A percentile compares a stretch with the other conserved stretches of the same genome.
Evolutionary conservation across 2,329 filamentous ascomycete species (phyloP).

Genomic region (Stachybotrys echinatus): DNA sequence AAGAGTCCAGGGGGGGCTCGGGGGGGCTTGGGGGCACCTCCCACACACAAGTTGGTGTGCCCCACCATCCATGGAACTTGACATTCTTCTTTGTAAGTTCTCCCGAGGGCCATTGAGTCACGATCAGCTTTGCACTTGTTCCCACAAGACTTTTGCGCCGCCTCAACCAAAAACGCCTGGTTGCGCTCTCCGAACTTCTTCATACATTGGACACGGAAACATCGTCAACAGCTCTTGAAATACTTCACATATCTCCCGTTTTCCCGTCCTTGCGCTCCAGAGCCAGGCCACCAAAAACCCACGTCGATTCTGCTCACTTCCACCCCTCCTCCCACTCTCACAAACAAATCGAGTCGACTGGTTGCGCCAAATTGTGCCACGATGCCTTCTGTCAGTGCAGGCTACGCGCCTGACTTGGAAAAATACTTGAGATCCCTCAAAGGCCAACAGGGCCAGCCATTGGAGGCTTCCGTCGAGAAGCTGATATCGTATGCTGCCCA

Average conservation of each 20-base stretch:
- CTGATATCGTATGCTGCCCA: constrained; percentile 65
- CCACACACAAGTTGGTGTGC: background rate
- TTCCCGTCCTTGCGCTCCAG: background rate
- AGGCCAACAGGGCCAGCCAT: constrained; percentile 50
- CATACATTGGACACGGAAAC: too few relatives aligned
- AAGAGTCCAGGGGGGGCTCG: background rate
- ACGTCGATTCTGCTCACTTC: background rate
- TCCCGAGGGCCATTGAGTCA: background rate
- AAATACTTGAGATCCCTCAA: constrained; percentile 78
- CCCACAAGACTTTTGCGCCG: background rate
- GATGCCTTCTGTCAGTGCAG: constrained; percentile 29
- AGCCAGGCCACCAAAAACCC: background rate
- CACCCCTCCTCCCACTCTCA: too few relatives aligned
- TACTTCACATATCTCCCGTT: too few relatives aligned
- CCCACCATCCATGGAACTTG: background rate
- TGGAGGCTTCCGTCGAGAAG: constrained; percentile 79
- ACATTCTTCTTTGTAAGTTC: background rate
- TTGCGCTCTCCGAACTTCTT: background rate
- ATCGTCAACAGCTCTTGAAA: too few relatives aligned
- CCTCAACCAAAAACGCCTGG: background rate
- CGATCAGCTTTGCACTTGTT: background rate
- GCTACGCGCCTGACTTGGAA: constrained; percentile 64
- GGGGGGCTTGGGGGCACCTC: background rate
- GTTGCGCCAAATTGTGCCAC: constrained; percentile 5
- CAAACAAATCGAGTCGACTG: background rate